phyloP scores from a whole-genome alignment of 2,329 filamentous ascomycete species.

The Paraphoma sp. region DNA sequence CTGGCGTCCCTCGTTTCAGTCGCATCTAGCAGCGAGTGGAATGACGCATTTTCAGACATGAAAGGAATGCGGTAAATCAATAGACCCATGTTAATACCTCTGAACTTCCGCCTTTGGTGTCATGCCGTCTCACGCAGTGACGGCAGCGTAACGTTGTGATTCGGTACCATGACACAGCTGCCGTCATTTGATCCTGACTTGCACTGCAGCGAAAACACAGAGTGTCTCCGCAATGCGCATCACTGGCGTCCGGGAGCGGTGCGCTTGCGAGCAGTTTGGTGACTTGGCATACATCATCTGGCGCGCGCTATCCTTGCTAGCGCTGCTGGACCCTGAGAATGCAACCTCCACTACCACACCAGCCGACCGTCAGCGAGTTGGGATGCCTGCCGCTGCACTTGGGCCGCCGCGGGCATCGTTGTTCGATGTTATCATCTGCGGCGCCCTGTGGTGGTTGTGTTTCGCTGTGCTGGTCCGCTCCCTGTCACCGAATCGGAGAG shows the following conservation, averaged over 20 bases:
- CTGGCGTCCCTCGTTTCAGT: conserved; percentile 18
- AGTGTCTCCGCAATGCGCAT: conserved; percentile 24
- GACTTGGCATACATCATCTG: conserved; percentile 30
- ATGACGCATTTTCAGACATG: conserved; percentile 31
- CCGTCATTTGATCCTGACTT: conserved; percentile 11
- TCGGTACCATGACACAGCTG: conserved; percentile 6
- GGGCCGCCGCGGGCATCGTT: conserved; percentile 10
- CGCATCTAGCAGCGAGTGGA: conserved; percentile 24
- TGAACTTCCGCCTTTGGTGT: neutral
- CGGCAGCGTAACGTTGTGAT: conserved; percentile 9
- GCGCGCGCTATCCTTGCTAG: conserved; percentile 13
- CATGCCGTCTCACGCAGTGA: conserved; percentile 14
- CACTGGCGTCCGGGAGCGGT: conserved; percentile 20
- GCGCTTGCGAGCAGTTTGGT: conserved; percentile 7
- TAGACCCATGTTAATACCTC: conserved; percentile 20
- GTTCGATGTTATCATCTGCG: conserved; percentile 13
- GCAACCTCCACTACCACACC: conserved; percentile 9
- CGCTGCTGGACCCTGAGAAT: conserved; percentile 25
- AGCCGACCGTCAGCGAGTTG: conserved; percentile 16
- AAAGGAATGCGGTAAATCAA: conserved; percentile 27
- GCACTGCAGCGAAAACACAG: neutral
- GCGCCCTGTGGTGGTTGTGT: no score
- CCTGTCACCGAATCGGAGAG: conserved; percentile 14
- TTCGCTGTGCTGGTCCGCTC: conserved; percentile 1
- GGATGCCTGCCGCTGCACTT: conserved; percentile 16